Evolutionary conservation across 345 rosid species (phyloP).

Genomic region (Lenwebbia sp.): DNA sequence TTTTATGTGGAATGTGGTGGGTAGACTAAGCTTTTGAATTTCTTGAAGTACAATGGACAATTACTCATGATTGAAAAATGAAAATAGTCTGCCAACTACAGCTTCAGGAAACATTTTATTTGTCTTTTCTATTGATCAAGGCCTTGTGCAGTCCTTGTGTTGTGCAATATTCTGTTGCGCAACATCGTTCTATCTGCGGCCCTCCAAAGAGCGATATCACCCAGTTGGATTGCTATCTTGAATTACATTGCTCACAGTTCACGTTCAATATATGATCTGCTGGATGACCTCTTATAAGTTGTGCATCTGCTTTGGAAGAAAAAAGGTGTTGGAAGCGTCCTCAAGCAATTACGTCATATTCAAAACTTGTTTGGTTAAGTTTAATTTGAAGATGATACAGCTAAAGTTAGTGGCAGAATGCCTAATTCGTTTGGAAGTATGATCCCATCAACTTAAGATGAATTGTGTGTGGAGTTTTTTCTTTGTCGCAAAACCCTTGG

Average conservation of each 20-base stretch:
- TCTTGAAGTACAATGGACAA: neutral
- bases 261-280: neutral
- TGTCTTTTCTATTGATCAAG: neutral
- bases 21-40: neutral
- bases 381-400: neutral
- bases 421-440: neutral
- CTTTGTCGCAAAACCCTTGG: neutral
- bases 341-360: neutral
- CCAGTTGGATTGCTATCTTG: neutral
- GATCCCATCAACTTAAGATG: neutral
- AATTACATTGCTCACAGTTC: neutral
- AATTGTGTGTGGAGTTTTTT: neutral
- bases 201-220: neutral
- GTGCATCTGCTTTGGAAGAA: neutral
- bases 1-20: neutral
- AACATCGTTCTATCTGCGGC: neutral
- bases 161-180: neutral
- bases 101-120: neutral
- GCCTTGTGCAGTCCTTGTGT: neutral
- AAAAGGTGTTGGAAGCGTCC: neutral
- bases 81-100: neutral
- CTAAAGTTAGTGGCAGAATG: neutral
- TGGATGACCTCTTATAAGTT: neutral
- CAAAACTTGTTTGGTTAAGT: neutral
- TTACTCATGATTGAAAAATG: neutral